Conservation (phyloP, 2,329 filamentous ascomycete species). For the Pseudogymnoascus sp. region DNA sequence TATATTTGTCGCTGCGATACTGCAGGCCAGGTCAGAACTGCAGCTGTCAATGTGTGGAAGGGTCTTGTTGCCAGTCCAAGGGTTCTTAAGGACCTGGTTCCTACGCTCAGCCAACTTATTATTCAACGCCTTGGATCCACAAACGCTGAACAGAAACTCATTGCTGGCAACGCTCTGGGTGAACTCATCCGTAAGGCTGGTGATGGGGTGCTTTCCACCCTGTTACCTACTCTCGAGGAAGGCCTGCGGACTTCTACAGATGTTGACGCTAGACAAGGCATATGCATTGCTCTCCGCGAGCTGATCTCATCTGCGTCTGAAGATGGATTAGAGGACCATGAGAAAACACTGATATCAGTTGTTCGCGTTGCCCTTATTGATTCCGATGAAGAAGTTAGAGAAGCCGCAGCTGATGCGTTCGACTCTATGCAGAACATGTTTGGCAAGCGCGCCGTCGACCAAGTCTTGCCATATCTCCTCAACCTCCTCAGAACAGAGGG, state of each 20-base stretch:
- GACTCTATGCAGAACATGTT: constrained; percentile 89
- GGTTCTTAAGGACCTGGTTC: constrained; percentile 89
- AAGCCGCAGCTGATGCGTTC: constrained; percentile 94
- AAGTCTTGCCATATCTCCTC: constrained; percentile 87
- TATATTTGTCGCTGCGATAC: constrained; percentile 98
- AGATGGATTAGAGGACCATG: constrained; percentile 85
- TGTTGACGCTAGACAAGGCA: constrained; percentile 89
- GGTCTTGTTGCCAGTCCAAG: constrained; percentile 84
- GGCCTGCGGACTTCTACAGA: constrained; percentile 82
- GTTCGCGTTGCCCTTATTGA: constrained; percentile 90
- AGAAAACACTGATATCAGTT: constrained; percentile 89
- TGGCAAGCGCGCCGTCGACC: constrained; percentile 89
- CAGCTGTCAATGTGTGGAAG: constrained; percentile 93
- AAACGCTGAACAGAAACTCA: constrained; percentile 98
- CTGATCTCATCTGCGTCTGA: constrained; percentile 81
- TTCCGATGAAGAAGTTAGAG: constrained; percentile 77
- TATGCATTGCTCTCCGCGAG: constrained; percentile 91
- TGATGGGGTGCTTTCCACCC: constrained; percentile 77
- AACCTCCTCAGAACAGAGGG: constrained; percentile 78
- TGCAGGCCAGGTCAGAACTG: constrained; percentile 78
- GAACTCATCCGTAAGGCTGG: constrained; percentile 96
- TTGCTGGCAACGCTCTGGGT: constrained; percentile 92
- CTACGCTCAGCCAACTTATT: constrained; percentile 87
- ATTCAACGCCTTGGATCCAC: constrained; percentile 89
- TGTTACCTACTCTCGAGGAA: constrained; percentile 87